A percentile compares a stretch with the other conserved stretches of the same genome.
These are phyloP conservation scores for Aspergillus sergii DNA, from an alignment of 2,329 filamentous ascomycete genomes.

Conservation along the genomic window DNA sequence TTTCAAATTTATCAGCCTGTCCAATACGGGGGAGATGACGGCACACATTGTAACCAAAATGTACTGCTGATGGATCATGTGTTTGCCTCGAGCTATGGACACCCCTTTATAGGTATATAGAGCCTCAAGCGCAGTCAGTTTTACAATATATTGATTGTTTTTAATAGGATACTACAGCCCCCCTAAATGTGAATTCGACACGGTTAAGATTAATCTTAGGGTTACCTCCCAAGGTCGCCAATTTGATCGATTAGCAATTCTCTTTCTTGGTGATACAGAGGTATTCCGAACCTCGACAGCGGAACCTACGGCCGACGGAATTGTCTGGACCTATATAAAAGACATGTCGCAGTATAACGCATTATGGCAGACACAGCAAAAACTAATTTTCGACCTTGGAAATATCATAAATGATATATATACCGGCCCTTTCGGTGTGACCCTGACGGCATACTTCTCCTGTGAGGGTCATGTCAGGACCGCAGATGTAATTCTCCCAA, in stretches of 20 bases:
- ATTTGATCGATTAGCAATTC: slow-evolving; percentile 73
- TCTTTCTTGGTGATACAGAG: slow-evolving; percentile 77
- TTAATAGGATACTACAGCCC: background rate
- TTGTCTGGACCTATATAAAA: slow-evolving; percentile 75
- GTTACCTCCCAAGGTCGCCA: slow-evolving; percentile 72
- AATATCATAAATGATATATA: slow-evolving; percentile 73
- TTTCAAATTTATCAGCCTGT: background rate
- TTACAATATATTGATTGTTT: background rate
- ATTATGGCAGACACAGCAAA: slow-evolving; percentile 70
- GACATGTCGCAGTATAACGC: slow-evolving; percentile 73
- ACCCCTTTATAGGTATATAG: slow-evolving; percentile 68
- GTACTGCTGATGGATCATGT: slow-evolving; percentile 69
- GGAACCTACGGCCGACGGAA: slow-evolving; percentile 71
- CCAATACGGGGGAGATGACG: background rate
- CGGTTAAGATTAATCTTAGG: slow-evolving; percentile 75
- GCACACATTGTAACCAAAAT: slow-evolving; percentile 25
- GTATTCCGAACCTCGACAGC: slow-evolving; percentile 84
- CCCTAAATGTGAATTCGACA: slow-evolving; percentile 65
- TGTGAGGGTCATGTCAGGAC: background rate
- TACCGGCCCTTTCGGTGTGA: slow-evolving; percentile 73
- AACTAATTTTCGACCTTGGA: slow-evolving; percentile 76
- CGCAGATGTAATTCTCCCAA: background rate
- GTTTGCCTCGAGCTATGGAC: slow-evolving; percentile 73
- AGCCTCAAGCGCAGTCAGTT: background rate
- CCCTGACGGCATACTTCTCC: slow-evolving; percentile 31